phyloP scores from a whole-genome alignment of 257 asterid species.

The Oldenlandia corymbosa region DNA sequence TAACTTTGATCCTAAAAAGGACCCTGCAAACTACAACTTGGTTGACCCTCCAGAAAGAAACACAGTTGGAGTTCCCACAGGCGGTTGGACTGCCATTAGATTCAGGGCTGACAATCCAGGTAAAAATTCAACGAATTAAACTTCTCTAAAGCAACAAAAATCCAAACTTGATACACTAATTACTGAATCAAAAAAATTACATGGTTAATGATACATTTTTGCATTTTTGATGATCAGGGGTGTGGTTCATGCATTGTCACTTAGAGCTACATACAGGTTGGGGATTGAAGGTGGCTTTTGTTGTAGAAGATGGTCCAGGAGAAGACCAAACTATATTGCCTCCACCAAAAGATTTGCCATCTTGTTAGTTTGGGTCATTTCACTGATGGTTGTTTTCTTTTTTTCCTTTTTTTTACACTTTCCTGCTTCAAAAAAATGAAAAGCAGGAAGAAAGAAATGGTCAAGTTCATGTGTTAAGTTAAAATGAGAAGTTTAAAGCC shows the following conservation, averaged over 20 bases:
- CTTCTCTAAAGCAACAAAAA: too few relatives aligned
- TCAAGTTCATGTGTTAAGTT: background rate
- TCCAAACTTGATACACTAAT: too few relatives aligned
- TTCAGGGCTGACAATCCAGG: constrained; percentile 28
- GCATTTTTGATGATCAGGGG: constrained; percentile 12
- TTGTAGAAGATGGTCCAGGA: constrained; percentile 83
- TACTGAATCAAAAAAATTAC: too few relatives aligned
- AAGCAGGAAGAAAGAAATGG: constrained; percentile 6
- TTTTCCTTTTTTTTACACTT: background rate
- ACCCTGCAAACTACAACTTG: constrained; percentile 18
- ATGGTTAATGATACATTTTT: background rate
- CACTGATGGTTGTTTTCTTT: background rate
- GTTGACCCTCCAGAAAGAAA: constrained; percentile 25
- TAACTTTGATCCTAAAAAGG: constrained; percentile 16
- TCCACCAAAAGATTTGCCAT: constrained; percentile 82
- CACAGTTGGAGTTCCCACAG: constrained; percentile 24
- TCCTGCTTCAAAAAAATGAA: constrained; percentile 13
- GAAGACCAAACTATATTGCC: constrained; percentile 55
- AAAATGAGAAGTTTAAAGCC: constrained; percentile 3
- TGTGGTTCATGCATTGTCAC: constrained; percentile 79
- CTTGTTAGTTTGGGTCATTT: too few relatives aligned
- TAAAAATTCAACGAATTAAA: background rate
- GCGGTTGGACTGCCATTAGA: constrained; percentile 26
- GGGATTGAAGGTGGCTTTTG: constrained; percentile 82
- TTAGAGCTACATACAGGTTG: constrained; percentile 88